These are phyloP conservation scores for Metschnikowia baotianmanensis DNA, from an alignment of 805 yeast genomes.

Conservation along the genomic window DNA sequence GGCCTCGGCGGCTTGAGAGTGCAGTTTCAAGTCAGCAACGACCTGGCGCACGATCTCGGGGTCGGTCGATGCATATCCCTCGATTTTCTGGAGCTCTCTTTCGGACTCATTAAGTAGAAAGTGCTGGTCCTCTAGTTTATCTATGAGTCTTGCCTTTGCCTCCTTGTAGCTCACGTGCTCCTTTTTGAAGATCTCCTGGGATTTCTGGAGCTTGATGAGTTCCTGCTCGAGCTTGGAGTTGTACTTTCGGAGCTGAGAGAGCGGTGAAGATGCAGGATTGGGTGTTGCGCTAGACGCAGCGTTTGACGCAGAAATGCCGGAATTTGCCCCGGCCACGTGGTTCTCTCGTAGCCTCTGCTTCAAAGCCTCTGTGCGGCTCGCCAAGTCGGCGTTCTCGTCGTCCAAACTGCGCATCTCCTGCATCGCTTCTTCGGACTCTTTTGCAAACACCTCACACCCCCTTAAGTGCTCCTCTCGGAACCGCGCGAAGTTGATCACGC, in stretches of 20 bases:
- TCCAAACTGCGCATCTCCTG: conserved; percentile 36
- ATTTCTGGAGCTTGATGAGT: conserved; percentile 54
- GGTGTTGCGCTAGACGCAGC: too few relatives aligned
- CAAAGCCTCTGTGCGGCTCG: conserved; percentile 11
- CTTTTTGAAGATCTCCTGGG: conserved; percentile 58
- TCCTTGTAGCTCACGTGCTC: conserved; percentile 65
- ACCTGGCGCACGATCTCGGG: conserved; percentile 52
- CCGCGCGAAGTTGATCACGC: conserved; percentile 80
- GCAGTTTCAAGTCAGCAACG: conserved; percentile 49
- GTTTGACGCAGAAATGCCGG: too few relatives aligned
- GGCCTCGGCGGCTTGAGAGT: conserved; percentile 38
- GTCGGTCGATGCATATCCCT: conserved; percentile 58
- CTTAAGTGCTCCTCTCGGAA: conserved; percentile 74
- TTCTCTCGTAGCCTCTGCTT: conserved; percentile 30
- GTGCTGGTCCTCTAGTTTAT: conserved; percentile 59
- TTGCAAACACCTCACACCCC: conserved; percentile 64
- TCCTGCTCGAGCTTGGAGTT: conserved; percentile 60
- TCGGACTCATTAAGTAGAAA: conserved; percentile 55
- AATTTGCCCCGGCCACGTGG: conserved; percentile 37
- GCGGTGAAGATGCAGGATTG: conserved; percentile 30
- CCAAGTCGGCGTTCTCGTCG: conserved; percentile 18
- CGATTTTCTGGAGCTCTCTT: conserved; percentile 57
- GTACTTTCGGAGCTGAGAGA: conserved; percentile 41
- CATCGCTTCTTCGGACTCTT: conserved; percentile 49
- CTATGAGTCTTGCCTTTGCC: conserved; percentile 56